Evolutionary conservation across 148 eudicot genomes (phyloP).

Genomic region (Rhododendron henanense): DNA sequence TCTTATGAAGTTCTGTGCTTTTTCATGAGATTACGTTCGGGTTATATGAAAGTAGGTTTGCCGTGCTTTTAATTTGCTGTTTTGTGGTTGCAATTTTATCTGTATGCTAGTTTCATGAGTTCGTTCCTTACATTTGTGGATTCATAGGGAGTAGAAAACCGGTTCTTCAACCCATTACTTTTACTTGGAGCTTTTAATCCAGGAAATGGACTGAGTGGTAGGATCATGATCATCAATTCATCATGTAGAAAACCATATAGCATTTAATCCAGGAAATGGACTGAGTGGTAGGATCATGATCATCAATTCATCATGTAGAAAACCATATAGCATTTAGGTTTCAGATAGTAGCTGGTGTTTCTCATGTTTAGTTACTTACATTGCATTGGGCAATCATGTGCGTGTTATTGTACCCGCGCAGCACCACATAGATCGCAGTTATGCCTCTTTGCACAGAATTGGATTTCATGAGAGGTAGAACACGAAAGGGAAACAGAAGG

Average conservation of each 20-base stretch:
- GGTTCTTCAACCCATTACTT: not conserved
- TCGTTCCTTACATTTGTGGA: too few species aligned
- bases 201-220: not conserved
- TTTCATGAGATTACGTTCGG: not conserved
- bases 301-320: too few species aligned
- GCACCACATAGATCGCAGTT: not conserved
- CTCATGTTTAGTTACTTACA: too few species aligned
- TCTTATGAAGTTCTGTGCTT: too few species aligned
- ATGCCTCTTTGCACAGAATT: not conserved
- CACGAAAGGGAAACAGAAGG: not conserved
- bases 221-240: too few species aligned
- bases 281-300: too few species aligned
- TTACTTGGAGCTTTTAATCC: not conserved
- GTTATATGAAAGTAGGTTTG: not conserved
- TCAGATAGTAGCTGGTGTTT: not conserved
- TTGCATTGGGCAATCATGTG: not conserved
- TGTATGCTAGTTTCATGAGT: not conserved
- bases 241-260: not conserved
- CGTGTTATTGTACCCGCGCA: not conserved
- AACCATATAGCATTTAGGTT: not conserved
- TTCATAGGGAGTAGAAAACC: not conserved
- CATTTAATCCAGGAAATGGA: not conserved
- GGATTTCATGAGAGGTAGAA: not conserved
- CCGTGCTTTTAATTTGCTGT: not conserved
- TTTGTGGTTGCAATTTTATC: not conserved